Evolutionary conservation across 2,329 filamentous ascomycete species (phyloP).

Genomic region (Ceratocystis harringtonii): DNA sequence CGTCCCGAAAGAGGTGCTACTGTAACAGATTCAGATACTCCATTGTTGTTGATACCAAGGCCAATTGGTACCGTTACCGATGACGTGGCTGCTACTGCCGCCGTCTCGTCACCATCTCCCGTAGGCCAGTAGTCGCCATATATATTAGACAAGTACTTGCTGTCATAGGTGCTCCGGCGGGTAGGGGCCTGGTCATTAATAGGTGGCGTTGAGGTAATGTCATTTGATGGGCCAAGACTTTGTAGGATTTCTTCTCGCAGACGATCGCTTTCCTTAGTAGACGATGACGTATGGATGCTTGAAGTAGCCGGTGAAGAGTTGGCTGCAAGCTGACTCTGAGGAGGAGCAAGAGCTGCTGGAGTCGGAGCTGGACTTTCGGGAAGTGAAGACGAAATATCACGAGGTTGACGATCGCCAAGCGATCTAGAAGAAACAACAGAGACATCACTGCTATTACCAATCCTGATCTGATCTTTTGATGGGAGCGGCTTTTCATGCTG

Average conservation of each 20-base stretch:
- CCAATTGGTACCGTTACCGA: not conserved
- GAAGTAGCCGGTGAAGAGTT: constrained; percentile 9
- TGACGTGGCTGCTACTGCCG: not conserved
- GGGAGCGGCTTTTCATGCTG: not conserved
- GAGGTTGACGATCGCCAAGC: not conserved
- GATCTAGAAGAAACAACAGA: not conserved
- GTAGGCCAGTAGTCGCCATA: constrained; percentile 54
- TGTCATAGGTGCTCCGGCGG: constrained; percentile 31
- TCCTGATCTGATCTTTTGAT: not conserved
- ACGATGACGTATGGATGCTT: constrained; percentile 27
- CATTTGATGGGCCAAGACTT: constrained; percentile 39
- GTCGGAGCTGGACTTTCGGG: constrained; percentile 11
- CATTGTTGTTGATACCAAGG: not conserved
- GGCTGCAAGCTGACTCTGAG: not conserved
- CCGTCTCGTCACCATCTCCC: constrained; percentile 12
- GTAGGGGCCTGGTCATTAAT: not conserved
- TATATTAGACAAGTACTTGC: constrained; percentile 48
- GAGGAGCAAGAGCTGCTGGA: not conserved
- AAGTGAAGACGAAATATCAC: not conserved
- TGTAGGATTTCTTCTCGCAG: constrained; percentile 61
- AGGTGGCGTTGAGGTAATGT: not conserved
- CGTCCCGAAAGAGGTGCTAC: not conserved
- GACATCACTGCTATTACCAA: not conserved
- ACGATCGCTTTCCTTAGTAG: constrained; percentile 54
- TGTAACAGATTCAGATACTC: not conserved